Evolutionary conservation across 1,284 basidiomycete species (phyloP).

Genomic region (Neotropicomus parvogracilis): DNA sequence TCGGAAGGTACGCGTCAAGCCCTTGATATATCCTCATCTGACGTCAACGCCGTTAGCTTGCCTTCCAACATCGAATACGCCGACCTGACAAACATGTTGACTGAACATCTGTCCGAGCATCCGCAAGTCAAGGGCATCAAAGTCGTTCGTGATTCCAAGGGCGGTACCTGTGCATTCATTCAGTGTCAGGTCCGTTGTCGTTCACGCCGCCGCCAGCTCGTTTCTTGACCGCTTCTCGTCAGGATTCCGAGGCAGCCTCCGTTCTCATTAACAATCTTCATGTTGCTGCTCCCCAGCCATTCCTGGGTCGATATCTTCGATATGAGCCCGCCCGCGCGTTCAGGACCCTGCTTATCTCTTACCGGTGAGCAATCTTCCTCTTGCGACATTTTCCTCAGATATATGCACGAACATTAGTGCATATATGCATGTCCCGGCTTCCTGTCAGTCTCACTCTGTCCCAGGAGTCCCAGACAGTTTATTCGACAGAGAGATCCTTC

Average conservation of each 20-base stretch:
- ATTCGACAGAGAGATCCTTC: constrained; percentile 26
- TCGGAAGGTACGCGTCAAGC: constrained; percentile 57
- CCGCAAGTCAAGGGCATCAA: constrained; percentile 65
- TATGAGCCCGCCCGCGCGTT: constrained; percentile 77
- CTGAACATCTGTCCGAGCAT: constrained; percentile 60
- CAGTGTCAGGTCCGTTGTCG: constrained; percentile 63
- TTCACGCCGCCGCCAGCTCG: neutral
- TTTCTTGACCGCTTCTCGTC: constrained; percentile 9
- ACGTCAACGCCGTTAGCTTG: constrained; percentile 44
- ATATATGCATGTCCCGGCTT: constrained; percentile 23
- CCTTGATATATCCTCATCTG: constrained; percentile 9
- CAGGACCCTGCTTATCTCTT: constrained; percentile 68
- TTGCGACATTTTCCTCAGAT: neutral
- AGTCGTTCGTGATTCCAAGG: constrained; percentile 69
- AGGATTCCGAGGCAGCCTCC: constrained; percentile 59
- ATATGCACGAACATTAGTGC: constrained; percentile 23
- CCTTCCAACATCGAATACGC: constrained; percentile 61
- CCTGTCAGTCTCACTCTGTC: constrained; percentile 4
- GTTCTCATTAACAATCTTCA: constrained; percentile 58
- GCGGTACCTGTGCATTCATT: constrained; percentile 74
- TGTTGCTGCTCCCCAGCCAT: constrained; percentile 50
- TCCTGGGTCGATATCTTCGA: constrained; percentile 66
- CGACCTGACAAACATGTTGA: constrained; percentile 56
- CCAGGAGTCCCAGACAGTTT: constrained; percentile 45
- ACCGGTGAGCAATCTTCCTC: constrained; percentile 47